Conservation (phyloP, 2,329 filamentous ascomycete genomes). For the Aureobasidium sp. region DNA sequence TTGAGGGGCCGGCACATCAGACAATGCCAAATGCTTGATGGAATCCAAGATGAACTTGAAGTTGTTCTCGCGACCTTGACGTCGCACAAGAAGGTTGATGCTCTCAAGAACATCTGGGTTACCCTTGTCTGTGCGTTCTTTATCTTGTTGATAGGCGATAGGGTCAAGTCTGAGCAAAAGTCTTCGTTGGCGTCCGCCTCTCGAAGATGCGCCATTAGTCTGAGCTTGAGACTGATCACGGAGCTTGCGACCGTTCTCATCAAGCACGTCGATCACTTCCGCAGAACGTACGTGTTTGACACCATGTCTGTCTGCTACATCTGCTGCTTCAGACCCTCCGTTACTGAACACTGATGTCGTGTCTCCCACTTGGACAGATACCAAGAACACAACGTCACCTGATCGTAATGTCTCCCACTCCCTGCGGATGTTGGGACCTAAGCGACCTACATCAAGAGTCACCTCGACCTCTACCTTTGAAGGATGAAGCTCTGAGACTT, state of each 20-base stretch:
- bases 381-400: conserved; percentile 83
- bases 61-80: conserved; percentile 87
- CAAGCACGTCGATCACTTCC: conserved; percentile 75
- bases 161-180: conserved; percentile 77
- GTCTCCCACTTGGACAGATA: conserved; percentile 60
- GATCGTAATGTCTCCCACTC: conserved; percentile 87
- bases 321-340: conserved; percentile 41
- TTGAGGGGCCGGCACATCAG: conserved; percentile 73
- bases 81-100: conserved; percentile 78
- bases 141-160: conserved; percentile 67
- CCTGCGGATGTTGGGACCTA: conserved; percentile 65
- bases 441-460: conserved; percentile 67
- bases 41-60: conserved; percentile 91
- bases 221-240: conserved; percentile 45
- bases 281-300: conserved; percentile 68
- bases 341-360: conserved; percentile 44
- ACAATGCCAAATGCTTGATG: conserved; percentile 75
- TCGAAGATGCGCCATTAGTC: conserved; percentile 51
- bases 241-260: conserved; percentile 70
- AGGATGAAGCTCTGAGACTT: conserved; percentile 76
- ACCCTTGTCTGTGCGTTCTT: conserved; percentile 54
- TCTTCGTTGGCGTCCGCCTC: conserved; percentile 51
- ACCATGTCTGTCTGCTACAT: conserved; percentile 42
- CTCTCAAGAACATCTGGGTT: conserved; percentile 71
- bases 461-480: conserved; percentile 81